Base-by-base conservation (phyloP, 495 filamentous ascomycete species). In the Podospora pseudopauciseta region DNA sequence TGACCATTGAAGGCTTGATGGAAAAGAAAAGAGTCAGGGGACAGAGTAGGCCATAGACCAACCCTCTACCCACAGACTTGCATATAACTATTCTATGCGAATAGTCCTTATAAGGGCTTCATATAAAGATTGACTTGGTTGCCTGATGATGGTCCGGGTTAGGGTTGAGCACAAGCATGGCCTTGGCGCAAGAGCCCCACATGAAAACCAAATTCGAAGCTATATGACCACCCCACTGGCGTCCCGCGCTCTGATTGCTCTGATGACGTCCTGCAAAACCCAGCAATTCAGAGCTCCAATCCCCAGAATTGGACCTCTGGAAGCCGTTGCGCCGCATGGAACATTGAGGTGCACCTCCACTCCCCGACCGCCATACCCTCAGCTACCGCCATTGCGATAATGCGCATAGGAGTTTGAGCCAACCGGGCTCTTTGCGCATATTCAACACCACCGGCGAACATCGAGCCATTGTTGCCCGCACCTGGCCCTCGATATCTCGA, bases 381-480 rank as follows among this genome's bases (percentile, higher is more conserved):
- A 11, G 60, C 58, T 55, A 55, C 34, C 19, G 1, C 58, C 20
- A 39, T 32, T 20, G 53, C 56, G 55, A 66, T 60, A 68, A 73
- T 69, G 64, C 67, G 58, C 59, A 57, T 56, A 57, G 60, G 57
- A 56, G 26, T 58, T 44, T 70, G 63, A 72, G 60, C 66, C 64
- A 32, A 28, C 63, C 39, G 73, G 67, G 69, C 71, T 65, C 53
- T 64, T 64, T 54, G 63, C 71, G 44, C 57, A 53, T 34, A 28
- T 18, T 32, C 49, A 65, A 23, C 11, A 30, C 28, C 55, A 64
- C 30, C 67, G 30, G 18, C 58, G 19, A 55, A 16, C 6, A 49
- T 11, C 39, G 39, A 49, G 39, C 39, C 39, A 49, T 49, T 11
- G 39, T 49, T 9, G 39, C 7, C 9, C 7, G 39, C 7, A 49